phyloP scores from a whole-genome alignment of 2,329 filamentous ascomycete genomes.

The Hypoxylon sp. region DNA sequence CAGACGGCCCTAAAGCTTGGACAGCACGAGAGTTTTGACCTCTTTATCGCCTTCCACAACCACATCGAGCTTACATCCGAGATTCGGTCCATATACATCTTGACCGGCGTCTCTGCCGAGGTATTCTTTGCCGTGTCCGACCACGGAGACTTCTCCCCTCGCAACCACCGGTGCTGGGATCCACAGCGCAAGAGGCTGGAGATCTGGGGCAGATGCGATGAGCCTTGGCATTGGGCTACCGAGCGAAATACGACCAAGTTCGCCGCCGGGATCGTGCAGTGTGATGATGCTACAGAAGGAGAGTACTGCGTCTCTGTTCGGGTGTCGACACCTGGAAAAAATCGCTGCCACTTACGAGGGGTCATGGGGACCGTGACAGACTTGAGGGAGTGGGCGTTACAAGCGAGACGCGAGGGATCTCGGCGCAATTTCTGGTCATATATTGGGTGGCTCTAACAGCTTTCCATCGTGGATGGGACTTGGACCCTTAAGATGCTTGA shows the following conservation, averaged over 20 bases:
- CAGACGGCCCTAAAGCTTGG: too few species aligned
- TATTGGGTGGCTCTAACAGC: constrained; percentile 44
- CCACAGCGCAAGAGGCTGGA: too few species aligned
- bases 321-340: constrained; percentile 34
- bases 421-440: constrained; percentile 42
- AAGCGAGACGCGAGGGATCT: constrained; percentile 24
- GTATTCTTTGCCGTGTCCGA: too few species aligned
- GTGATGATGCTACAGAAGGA: constrained; percentile 34
- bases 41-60: too few species aligned
- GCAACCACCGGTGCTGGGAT: too few species aligned
- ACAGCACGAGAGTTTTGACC: too few species aligned
- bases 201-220: too few species aligned
- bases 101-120: too few species aligned
- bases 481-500: constrained; percentile 33
- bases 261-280: constrained; percentile 33
- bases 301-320: constrained; percentile 43
- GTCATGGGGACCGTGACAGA: constrained; percentile 40
- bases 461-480: constrained; percentile 37
- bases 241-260: constrained; percentile 48
- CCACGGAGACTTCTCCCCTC: too few species aligned
- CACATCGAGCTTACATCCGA: too few species aligned
- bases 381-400: constrained; percentile 33
- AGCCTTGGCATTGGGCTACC: too few species aligned
- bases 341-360: constrained; percentile 41
- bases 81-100: too few species aligned